phyloP scores from a whole-genome alignment of 2,329 filamentous ascomycete species.

The Malbranchea zuffiana region DNA sequence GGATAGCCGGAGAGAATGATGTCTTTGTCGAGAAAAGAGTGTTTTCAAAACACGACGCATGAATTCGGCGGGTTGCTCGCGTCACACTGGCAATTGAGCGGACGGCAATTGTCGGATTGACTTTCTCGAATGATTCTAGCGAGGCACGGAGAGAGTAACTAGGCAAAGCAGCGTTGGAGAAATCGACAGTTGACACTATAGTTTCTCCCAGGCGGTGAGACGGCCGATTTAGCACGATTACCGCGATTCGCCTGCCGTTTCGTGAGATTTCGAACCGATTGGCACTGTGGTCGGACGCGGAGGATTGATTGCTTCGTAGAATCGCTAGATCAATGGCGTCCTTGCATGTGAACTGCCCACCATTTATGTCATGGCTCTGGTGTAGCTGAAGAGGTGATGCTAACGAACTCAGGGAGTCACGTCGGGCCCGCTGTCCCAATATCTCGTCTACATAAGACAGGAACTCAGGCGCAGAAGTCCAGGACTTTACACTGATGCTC shows the following conservation, averaged over 20 bases:
- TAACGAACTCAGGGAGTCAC: conserved; percentile 48
- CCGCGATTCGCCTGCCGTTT: conserved; percentile 80
- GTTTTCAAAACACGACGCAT: conserved; percentile 68
- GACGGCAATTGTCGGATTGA: conserved; percentile 69
- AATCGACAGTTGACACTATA: conserved; percentile 74
- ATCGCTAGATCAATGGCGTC: conserved; percentile 88
- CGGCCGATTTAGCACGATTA: conserved; percentile 77
- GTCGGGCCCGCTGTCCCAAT: conserved; percentile 45
- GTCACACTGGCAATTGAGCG: conserved; percentile 77
- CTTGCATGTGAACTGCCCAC: conserved; percentile 45
- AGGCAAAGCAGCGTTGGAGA: conserved; percentile 62
- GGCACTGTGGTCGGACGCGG: conserved; percentile 61
- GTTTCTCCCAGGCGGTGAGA: conserved; percentile 83
- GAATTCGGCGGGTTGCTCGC: conserved; percentile 71
- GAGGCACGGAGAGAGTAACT: conserved; percentile 78
- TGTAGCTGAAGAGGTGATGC: conserved; percentile 61
- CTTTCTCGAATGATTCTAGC: conserved; percentile 75
- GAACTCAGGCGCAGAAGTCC: conserved; percentile 52
- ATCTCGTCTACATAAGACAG: conserved; percentile 67
- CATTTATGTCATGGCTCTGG: conserved; percentile 38
- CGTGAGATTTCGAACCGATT: conserved; percentile 93
- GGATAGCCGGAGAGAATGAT: conserved; percentile 74
- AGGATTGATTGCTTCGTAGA: conserved; percentile 62
- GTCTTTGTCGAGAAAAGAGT: conserved; percentile 69
- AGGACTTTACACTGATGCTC: conserved; percentile 35